Conservation (phyloP, 73 alveolate genomes). For the Paramecium sexaurelia region DNA sequence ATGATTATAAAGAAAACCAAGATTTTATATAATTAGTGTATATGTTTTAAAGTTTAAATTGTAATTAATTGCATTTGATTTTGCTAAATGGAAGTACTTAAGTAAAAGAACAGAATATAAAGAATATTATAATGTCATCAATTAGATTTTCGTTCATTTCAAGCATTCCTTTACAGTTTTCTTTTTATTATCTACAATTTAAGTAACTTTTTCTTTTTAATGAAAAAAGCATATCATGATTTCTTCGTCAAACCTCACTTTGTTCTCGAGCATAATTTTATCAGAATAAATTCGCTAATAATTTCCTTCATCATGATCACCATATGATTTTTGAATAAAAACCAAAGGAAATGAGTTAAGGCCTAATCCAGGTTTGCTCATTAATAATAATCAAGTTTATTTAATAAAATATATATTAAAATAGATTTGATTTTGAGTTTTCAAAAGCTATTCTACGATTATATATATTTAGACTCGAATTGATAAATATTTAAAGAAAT, state of each 20-base stretch:
- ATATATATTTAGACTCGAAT: background rate
- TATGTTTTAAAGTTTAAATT: background rate
- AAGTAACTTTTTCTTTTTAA: constrained; percentile 2
- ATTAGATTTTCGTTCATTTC: background rate
- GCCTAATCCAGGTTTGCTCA: constrained; percentile 31
- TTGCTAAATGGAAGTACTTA: background rate
- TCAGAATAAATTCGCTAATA: background rate
- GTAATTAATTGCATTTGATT: background rate
- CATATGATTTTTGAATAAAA: background rate
- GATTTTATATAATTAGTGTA: background rate
- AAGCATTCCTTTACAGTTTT: background rate
- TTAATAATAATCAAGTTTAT: background rate
- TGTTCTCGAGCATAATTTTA: background rate
- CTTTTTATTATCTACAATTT: background rate
- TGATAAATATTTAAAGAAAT: background rate
- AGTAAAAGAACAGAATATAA: background rate
- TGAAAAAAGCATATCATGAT: background rate
- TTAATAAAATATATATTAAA: background rate
- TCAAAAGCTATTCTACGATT: background rate
- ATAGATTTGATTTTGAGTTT: background rate
- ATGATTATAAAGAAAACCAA: background rate
- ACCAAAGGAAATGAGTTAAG: constrained; percentile 3
- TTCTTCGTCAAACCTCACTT: background rate
- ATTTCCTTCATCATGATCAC: background rate
- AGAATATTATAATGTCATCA: background rate